These are phyloP conservation scores for Cudoniella acicularis DNA, from an alignment of 495 filamentous ascomycete species.

Conservation along the genomic window DNA sequence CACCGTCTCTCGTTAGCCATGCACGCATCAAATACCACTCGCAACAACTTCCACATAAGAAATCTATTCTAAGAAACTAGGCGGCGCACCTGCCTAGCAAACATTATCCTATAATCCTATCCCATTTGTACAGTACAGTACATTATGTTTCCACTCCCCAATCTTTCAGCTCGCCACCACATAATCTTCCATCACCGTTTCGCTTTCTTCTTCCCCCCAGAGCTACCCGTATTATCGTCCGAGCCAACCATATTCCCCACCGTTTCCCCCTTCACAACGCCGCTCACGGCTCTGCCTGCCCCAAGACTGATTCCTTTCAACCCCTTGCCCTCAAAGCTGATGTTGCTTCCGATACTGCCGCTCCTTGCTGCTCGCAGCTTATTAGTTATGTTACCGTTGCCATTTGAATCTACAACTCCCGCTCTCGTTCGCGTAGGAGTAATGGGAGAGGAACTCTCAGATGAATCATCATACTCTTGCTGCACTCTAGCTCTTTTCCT, in stretches of 20 bases:
- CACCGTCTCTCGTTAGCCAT: too few species aligned
- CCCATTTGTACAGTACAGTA: too few species aligned
- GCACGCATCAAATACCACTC: too few species aligned
- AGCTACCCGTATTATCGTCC: slow-evolving; percentile 12
- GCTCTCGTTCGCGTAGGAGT: neutral
- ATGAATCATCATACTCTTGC: slow-evolving; percentile 19
- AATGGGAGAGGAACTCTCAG: slow-evolving; percentile 16
- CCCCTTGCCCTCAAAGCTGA: slow-evolving; percentile 20
- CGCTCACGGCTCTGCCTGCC: slow-evolving; percentile 19
- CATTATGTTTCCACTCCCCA: too few species aligned
- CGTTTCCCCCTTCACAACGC: slow-evolving; percentile 14
- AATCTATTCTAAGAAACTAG: too few species aligned
- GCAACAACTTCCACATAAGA: too few species aligned
- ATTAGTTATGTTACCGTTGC: slow-evolving; percentile 6
- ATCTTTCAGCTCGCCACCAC: too few species aligned
- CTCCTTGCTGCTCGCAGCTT: slow-evolving; percentile 7
- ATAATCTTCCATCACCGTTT: slow-evolving; percentile 14
- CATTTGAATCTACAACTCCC: neutral
- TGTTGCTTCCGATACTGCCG: slow-evolving; percentile 21
- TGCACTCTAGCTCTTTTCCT: slow-evolving; percentile 10
- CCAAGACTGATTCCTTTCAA: slow-evolving; percentile 20
- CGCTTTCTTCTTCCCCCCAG: slow-evolving; percentile 1
- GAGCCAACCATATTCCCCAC: slow-evolving; percentile 15
- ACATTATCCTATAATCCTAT: too few species aligned
- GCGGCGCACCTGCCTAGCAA: too few species aligned